phyloP scores from a whole-genome alignment of 495 filamentous ascomycete genomes.

The Xylaria curta region DNA sequence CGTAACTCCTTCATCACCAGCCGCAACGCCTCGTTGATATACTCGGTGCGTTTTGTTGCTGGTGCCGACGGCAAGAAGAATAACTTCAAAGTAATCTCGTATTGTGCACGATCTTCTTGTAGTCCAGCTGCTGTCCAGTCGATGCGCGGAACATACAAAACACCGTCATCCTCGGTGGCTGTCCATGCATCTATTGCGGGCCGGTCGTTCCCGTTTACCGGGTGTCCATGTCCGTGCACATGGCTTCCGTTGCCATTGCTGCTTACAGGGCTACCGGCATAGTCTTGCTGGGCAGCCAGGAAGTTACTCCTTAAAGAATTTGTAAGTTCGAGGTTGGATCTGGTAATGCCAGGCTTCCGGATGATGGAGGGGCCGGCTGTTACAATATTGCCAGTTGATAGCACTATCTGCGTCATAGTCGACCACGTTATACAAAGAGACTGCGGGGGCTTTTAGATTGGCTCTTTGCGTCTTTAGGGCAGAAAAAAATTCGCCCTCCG shows the following conservation, averaged over 20 bases:
- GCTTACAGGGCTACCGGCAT: constrained; percentile 43
- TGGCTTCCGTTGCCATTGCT: constrained; percentile 31
- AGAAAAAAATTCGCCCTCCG: background rate
- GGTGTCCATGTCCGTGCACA: constrained; percentile 5
- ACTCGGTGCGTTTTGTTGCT: constrained; percentile 62
- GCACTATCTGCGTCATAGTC: constrained; percentile 76
- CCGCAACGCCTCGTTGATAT: constrained; percentile 77
- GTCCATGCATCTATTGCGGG: constrained; percentile 67
- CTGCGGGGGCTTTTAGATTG: background rate
- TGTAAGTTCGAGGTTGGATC: constrained; percentile 87
- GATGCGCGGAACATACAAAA: constrained; percentile 77
- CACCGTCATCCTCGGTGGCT: constrained; percentile 56
- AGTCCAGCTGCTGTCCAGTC: constrained; percentile 74
- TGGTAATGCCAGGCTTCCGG: constrained; percentile 71
- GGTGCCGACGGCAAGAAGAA: constrained; percentile 84
- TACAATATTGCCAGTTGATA: constrained; percentile 93
- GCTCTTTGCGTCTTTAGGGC: background rate
- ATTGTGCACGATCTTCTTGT: constrained; percentile 76
- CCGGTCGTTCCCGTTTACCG: constrained; percentile 27
- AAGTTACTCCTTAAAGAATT: constrained; percentile 86
- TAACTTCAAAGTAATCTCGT: constrained; percentile 92
- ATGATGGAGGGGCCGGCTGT: constrained; percentile 79
- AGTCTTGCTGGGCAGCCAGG: constrained; percentile 69
- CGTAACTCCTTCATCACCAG: constrained; percentile 80
- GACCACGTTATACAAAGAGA: background rate